phyloP scores from a whole-genome alignment of 176 grass and related monocot genomes.

The Ampelocalamus luodianensis region DNA sequence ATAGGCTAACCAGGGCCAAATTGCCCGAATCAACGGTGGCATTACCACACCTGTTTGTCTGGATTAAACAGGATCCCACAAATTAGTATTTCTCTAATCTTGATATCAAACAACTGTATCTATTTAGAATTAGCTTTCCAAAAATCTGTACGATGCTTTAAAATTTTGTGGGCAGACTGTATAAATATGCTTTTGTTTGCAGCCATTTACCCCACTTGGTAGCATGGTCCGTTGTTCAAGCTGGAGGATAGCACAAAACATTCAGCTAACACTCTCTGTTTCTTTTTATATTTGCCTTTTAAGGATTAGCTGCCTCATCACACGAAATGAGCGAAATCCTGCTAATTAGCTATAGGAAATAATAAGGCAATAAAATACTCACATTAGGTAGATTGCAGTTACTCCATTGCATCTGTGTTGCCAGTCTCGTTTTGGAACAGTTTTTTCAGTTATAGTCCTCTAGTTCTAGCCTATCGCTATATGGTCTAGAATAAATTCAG shows the following conservation, averaged over 20 bases:
- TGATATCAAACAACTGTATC: not conserved
- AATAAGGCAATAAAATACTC: not conserved
- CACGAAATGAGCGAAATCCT: no score
- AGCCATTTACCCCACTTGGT: not conserved
- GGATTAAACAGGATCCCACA: not conserved
- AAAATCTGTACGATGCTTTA: not conserved
- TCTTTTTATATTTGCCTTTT: conserved; percentile 1
- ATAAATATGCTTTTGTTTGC: not conserved
- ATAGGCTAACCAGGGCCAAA: not conserved
- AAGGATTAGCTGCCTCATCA: not conserved
- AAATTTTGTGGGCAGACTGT: not conserved
- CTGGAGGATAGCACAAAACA: not conserved
- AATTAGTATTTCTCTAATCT: conserved; percentile 3
- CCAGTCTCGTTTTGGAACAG: not conserved
- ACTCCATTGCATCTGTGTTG: not conserved
- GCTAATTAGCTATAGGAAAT: not conserved
- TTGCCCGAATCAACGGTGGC: not conserved
- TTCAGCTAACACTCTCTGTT: not conserved
- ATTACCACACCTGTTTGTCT: not conserved
- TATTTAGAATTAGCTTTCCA: not conserved
- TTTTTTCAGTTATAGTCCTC: not conserved
- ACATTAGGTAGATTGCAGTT: not conserved
- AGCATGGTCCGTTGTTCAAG: not conserved
- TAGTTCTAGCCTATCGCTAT: not conserved
- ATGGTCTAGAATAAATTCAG: not conserved